phyloP scores from a whole-genome alignment of 352 stramenopile species.

The Phytophthora aleatoria region DNA sequence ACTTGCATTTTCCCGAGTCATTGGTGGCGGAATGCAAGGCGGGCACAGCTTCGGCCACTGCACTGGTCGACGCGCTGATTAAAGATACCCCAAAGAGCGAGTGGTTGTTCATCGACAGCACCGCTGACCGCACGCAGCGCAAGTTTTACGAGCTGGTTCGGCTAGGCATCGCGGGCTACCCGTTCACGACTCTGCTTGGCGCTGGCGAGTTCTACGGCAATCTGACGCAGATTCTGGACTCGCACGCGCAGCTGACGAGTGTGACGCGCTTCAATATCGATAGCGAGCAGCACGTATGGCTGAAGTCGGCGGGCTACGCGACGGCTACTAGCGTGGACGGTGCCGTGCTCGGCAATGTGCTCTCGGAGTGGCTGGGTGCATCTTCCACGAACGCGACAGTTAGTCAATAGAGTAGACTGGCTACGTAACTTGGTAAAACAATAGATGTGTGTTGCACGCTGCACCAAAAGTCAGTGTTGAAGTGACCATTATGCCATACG shows the following conservation, averaged over 20 bases:
- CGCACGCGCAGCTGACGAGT: slow-evolving; percentile 32
- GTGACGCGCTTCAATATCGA: slow-evolving; percentile 34
- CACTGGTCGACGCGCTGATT: slow-evolving; percentile 41
- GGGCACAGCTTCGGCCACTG: slow-evolving; percentile 25
- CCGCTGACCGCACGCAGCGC: slow-evolving; percentile 49
- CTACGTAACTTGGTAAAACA: no score
- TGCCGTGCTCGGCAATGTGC: slow-evolving; percentile 21
- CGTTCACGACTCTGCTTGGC: slow-evolving; percentile 44
- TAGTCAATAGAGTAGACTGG: no score
- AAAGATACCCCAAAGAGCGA: slow-evolving; percentile 30
- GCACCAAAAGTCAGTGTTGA: not conserved
- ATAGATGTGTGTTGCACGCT: no score
- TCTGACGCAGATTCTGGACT: slow-evolving; percentile 44
- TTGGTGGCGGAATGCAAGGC: slow-evolving; percentile 38
- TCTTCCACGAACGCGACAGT: slow-evolving; percentile 9
- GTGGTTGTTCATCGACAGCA: slow-evolving; percentile 62
- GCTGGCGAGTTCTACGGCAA: slow-evolving; percentile 43
- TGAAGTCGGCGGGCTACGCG: slow-evolving; percentile 15
- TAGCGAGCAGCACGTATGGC: slow-evolving; percentile 34
- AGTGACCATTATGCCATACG: slow-evolving; percentile 8
- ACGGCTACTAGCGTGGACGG: slow-evolving; percentile 19
- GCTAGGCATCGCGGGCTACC: slow-evolving; percentile 45
- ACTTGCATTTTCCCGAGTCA: slow-evolving; percentile 28
- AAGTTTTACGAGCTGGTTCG: slow-evolving; percentile 52
- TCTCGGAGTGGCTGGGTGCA: slow-evolving; percentile 22